Conservation (phyloP, 2,329 filamentous ascomycete genomes). For the Simplicillium sp. region DNA sequence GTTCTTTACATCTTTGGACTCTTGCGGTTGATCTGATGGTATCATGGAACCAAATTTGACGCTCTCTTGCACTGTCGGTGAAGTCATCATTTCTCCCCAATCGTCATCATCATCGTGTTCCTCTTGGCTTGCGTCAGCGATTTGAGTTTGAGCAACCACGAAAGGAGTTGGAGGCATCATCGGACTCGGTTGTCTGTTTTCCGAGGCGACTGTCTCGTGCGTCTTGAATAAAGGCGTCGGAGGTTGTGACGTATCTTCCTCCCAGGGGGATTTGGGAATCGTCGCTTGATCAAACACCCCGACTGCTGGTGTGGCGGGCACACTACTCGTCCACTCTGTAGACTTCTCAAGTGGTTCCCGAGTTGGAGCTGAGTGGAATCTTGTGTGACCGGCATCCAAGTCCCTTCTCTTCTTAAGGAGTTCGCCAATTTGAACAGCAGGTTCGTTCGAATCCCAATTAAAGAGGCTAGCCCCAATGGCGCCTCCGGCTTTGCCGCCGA, state of each 20-base stretch:
- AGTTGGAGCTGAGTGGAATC: too few species aligned
- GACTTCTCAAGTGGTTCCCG: too few species aligned
- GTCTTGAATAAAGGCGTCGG: too few species aligned
- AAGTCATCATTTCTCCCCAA: conserved; percentile 51
- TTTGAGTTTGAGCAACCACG: conserved; percentile 2
- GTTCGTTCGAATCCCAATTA: conserved; percentile 49
- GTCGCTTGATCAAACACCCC: conserved; percentile 1
- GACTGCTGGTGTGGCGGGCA: too few species aligned
- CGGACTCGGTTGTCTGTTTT: conserved; percentile 11
- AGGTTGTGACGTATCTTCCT: neutral
- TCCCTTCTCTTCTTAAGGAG: conserved; percentile 18
- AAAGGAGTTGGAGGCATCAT: conserved; percentile 2
- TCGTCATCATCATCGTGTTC: conserved; percentile 22
- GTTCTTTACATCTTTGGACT: too few species aligned
- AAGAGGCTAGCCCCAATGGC: conserved; percentile 41
- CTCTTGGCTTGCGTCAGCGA: neutral
- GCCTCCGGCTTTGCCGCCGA: conserved; percentile 23
- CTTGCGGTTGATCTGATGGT: too few species aligned
- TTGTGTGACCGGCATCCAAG: too few species aligned
- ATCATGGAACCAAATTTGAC: too few species aligned
- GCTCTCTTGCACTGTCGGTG: conserved; percentile 11
- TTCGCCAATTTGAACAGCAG: conserved; percentile 36
- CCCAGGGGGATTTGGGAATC: conserved; percentile 1
- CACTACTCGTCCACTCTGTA: too few species aligned
- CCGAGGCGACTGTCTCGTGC: neutral